phyloP scores from a whole-genome alignment of 805 yeast species.

The Wickerhamiella nectarea region DNA sequence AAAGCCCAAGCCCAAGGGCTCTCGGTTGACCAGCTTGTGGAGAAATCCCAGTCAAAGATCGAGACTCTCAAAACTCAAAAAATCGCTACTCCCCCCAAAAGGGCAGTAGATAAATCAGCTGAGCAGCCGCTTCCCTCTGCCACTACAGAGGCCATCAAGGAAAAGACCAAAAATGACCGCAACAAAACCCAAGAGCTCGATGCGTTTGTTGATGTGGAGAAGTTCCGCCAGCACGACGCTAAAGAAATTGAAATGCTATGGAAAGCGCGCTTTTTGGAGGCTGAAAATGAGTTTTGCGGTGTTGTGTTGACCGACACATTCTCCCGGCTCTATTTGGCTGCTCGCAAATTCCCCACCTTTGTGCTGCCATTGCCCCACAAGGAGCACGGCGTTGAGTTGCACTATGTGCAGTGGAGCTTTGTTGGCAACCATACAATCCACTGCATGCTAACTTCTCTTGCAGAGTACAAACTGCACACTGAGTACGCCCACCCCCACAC shows the following conservation, averaged over 20 bases:
- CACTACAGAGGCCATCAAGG: not conserved
- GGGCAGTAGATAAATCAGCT: not conserved
- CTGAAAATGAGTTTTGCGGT: constrained; percentile 52
- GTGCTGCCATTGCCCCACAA: constrained; percentile 73
- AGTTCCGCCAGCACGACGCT: constrained; percentile 39
- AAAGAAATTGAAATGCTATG: constrained; percentile 69
- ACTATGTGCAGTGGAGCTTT: constrained; percentile 86
- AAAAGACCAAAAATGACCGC: not conserved
- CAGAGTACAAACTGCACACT: constrained; percentile 78
- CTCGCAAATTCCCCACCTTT: constrained; percentile 65
- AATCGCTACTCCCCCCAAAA: not conserved
- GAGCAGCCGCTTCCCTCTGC: not conserved
- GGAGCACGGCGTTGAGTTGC: constrained; percentile 50
- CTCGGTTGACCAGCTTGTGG: constrained; percentile 15
- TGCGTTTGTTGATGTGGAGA: constrained; percentile 58
- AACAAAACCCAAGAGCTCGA: constrained; percentile 45
- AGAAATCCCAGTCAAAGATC: constrained; percentile 10
- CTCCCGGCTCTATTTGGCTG: constrained; percentile 47
- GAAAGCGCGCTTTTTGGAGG: constrained; percentile 68
- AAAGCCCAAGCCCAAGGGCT: constrained; percentile 20
- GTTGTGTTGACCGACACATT: constrained; percentile 44
- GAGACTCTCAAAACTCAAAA: constrained; percentile 12
- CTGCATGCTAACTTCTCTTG: constrained; percentile 79
- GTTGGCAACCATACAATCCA: constrained; percentile 75
- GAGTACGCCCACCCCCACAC: constrained; percentile 95